Evolutionary conservation across 2,329 filamentous ascomycete genomes (phyloP).

Genomic region (Xylogone sp.): DNA sequence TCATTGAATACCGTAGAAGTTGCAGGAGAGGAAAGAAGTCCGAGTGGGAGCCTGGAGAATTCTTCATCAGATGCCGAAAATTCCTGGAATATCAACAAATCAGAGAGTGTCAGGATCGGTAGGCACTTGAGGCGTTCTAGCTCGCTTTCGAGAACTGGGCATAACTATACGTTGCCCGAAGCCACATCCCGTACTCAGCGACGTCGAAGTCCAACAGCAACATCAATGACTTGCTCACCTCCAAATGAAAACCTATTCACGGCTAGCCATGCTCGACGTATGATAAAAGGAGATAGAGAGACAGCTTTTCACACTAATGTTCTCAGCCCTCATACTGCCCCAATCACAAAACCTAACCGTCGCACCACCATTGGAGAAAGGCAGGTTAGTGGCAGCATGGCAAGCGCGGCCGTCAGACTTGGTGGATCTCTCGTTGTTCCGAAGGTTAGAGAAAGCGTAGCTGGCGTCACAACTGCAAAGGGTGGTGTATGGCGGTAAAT

Average conservation of each 20-base stretch:
- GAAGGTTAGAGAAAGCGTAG: slow-evolving; percentile 23
- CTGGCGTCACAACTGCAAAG: slow-evolving; percentile 20
- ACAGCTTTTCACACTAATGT: slow-evolving; percentile 52
- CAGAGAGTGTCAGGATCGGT: slow-evolving; percentile 26
- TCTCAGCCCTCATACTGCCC: slow-evolving; percentile 56
- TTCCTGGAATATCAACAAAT: slow-evolving; percentile 18
- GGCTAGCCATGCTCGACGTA: slow-evolving; percentile 60
- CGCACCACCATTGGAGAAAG: slow-evolving; percentile 26
- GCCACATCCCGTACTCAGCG: slow-evolving; percentile 17
- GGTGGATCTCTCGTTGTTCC: slow-evolving; percentile 18
- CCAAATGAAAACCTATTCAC: slow-evolving; percentile 61
- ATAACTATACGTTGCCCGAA: slow-evolving; percentile 18
- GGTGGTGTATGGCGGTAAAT: slow-evolving; percentile 25
- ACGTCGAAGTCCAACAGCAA: slow-evolving; percentile 36
- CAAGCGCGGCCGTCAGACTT: slow-evolving; percentile 17
- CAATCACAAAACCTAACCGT: slow-evolving; percentile 48
- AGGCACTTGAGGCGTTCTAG: slow-evolving; percentile 25
- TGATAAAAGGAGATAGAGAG: slow-evolving; percentile 60
- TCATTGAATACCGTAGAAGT: slow-evolving; percentile 33
- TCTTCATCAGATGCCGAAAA: slow-evolving; percentile 28
- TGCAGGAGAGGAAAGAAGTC: slow-evolving; percentile 15
- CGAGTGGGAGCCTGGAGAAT: slow-evolving; percentile 31
- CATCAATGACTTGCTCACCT: slow-evolving; percentile 46
- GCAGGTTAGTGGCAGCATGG: slow-evolving; percentile 19
- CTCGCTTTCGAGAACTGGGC: slow-evolving; percentile 21